Base-by-base conservation (phyloP, 495 filamentous ascomycete genomes). In the Neurospora intermedia region DNA sequence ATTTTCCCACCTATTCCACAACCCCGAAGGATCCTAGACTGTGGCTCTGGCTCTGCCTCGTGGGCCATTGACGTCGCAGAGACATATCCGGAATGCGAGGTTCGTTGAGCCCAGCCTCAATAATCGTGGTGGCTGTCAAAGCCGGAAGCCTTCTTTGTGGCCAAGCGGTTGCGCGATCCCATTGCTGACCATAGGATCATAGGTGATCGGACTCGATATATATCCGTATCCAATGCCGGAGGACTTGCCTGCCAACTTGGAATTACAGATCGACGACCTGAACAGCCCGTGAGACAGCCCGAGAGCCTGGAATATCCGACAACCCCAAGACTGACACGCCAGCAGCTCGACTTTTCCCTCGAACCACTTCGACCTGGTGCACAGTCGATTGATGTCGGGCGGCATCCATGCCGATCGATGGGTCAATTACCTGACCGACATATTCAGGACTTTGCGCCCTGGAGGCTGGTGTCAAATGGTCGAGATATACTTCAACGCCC, bases 381-480 rank as follows among this genome's bases (percentile, higher is more conserved):
- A 99, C 77, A 97, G 94, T 71, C 86, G 91, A 75, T 87, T 95
- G 81, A 89, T 98, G 75, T 87, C 88, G 40, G 84, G 89, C 69
- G 96, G 94, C 10, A 93, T 99, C 74, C 87, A 96, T 74, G 82
- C 84, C 73, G 82, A 85, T 74, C 85, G 93, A 81, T 99, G 96
- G 96, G 80, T 83, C 73, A 86, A 88, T 20, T 98, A 98, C 83
- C 80, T 97, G 73, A 83, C 84, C 73, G 96, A 98, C 76, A 91
- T 97, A 18, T 77, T 85, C 43, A 83, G 87, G 62, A 82, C 86
- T 16, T 84, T 86, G 72, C 83, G 84, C 18, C 83, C 82, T 7
- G 85, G 91, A 35, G 94, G 96, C 20, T 98, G 94, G 94, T 87
- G 93, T 70, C 96, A 99, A 79, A 91, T 98, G 87, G 87, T 92